Evolutionary conservation across 2,329 filamentous ascomycete species (phyloP), one percentile per base, ranked within the genome.

Genomic region (Apiospora aurea): DNA sequence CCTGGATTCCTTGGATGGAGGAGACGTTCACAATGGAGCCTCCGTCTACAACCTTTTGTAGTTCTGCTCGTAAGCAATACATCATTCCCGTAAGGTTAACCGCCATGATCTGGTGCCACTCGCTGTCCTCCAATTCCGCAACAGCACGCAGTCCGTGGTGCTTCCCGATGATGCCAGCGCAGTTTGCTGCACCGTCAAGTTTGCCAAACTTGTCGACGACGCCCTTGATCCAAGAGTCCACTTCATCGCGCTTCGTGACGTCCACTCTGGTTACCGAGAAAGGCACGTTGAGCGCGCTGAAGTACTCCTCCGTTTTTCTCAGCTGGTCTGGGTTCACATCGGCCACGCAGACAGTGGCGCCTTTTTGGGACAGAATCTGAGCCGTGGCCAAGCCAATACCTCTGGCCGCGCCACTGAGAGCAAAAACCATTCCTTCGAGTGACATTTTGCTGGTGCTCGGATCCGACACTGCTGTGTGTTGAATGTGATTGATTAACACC

Each of bases 11-110:
- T 49, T 87, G 85, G 46, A 87, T 86, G 64, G 86, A 89, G 38
- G 86, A 82, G 41, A 87, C 83, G 76, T 89, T 91, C 70, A 91
- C 89, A 76, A 91, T 90, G 72, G 88, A 89, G 10, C 88, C 88
- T 1, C 86, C 84, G 7, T 83, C 78, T 29, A 82, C 80, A 67
- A 89, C 83, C 53, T 83, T 82, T 49, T 78, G 78, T 57, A 87
- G 80, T 78, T 85, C 79, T 44, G 84, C 85, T 51, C 86, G 81
- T 74, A 87, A 74, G 73, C 85, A 87, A 76, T 87, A 85, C 85
- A 87, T 87, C 53, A 81, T 83, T n/a, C 86, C 86, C 11, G 85
- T 87, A 70, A 87, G 76, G 72, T 88, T 88, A 64, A 87, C 81
- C 8, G 79, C 81, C 46, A 87, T 85, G 71, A 86, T 84, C 68